phyloP scores from a whole-genome alignment of 768 basidiomycete genomes.

The Obba rivulosa region DNA sequence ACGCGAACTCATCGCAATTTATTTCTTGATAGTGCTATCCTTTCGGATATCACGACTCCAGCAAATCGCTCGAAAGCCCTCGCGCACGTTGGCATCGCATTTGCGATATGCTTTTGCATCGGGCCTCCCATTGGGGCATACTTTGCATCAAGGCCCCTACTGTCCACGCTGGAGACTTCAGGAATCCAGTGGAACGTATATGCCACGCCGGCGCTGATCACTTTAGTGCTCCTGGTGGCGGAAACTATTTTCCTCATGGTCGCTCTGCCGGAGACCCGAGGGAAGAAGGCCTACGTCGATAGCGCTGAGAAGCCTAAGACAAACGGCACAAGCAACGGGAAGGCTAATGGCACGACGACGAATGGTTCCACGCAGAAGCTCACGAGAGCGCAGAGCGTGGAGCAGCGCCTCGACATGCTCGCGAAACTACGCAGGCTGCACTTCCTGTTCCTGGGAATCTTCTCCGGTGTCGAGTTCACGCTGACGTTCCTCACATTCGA shows the following conservation, averaged over 20 bases:
- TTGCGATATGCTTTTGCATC: conserved; percentile 90
- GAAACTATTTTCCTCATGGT: conserved; percentile 78
- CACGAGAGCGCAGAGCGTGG: conserved; percentile 16
- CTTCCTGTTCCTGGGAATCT: conserved; percentile 81
- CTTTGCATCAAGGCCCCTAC: conserved; percentile 83
- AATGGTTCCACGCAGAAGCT: conserved; percentile 3
- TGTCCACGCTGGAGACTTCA: conserved; percentile 45
- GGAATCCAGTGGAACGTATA: conserved; percentile 80
- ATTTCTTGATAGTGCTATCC: conserved; percentile 62
- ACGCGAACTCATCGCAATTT: conserved; percentile 1
- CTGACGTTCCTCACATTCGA: conserved; percentile 93
- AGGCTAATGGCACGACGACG: conserved; percentile 12
- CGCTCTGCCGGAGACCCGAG: conserved; percentile 83
- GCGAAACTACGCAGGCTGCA: conserved; percentile 63
- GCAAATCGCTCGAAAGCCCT: conserved; percentile 79
- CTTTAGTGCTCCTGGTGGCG: conserved; percentile 65
- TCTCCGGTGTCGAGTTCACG: conserved; percentile 96
- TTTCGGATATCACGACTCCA: conserved; percentile 84
- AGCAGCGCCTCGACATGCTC: conserved; percentile 54
- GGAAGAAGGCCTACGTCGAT: conserved; percentile 28
- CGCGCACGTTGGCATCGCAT: conserved; percentile 92
- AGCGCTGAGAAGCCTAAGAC: conserved; percentile 13
- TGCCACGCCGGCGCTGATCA: conserved; percentile 82
- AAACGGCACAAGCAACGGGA: conserved; percentile 13
- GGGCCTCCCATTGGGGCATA: conserved; percentile 95